Conservation (phyloP, 257 asterid species). For the Solanum pennellii region DNA sequence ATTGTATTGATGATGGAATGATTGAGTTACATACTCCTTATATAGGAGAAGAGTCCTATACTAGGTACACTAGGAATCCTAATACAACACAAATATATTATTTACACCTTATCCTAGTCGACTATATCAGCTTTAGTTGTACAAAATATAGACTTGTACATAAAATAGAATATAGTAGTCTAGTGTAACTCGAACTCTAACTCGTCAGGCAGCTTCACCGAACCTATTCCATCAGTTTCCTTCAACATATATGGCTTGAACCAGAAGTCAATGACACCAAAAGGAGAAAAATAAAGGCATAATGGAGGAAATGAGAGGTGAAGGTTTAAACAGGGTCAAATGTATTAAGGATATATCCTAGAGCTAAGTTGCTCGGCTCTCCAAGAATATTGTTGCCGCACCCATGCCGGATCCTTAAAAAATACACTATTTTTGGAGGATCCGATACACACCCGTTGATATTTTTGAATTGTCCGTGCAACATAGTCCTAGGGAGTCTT, state of each 20-base stretch:
- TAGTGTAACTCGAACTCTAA: too few relatives aligned
- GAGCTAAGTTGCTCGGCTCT: not conserved
- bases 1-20: too few relatives aligned
- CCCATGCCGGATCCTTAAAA: rapidly evolving
- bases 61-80: too few relatives aligned
- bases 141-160: too few relatives aligned
- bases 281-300: not conserved
- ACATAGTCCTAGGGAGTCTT: not conserved
- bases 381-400: not conserved
- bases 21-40: too few relatives aligned
- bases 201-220: too few relatives aligned
- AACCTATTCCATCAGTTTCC: too few relatives aligned
- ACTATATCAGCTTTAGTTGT: too few relatives aligned
- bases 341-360: not conserved
- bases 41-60: too few relatives aligned
- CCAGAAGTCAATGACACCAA: not conserved
- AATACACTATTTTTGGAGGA: not conserved
- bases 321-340: not conserved
- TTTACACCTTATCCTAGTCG: too few relatives aligned
- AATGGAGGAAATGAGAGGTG: not conserved
- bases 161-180: too few relatives aligned
- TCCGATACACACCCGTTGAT: not conserved
- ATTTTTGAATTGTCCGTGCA: not conserved
- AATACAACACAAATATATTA: too few relatives aligned
- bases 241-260: not conserved